These are phyloP conservation scores for Chaetomiaceae sp. DNA, from an alignment of 2,329 filamentous ascomycete genomes.

Conservation along the genomic window DNA sequence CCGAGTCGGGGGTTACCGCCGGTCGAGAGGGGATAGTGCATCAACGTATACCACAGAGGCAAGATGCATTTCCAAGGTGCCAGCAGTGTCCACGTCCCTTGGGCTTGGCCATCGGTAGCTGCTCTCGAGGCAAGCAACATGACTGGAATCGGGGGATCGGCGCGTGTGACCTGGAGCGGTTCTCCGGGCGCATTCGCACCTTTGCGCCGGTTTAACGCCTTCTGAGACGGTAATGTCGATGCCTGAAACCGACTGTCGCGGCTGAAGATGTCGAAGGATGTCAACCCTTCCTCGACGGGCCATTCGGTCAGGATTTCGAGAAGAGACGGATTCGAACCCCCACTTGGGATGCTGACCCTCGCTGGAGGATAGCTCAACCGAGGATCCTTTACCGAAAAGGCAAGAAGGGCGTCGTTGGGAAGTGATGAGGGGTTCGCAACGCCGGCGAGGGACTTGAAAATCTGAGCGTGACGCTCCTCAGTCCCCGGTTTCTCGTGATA, in stretches of 20 bases:
- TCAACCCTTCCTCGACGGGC: constrained; percentile 54
- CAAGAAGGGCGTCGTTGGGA: constrained; percentile 64
- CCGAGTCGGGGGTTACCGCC: constrained; percentile 80
- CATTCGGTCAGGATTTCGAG: constrained; percentile 61
- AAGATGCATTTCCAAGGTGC: constrained; percentile 87
- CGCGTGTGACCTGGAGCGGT: constrained; percentile 49
- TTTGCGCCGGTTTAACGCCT: constrained; percentile 74
- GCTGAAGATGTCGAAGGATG: constrained; percentile 59
- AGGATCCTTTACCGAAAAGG: constrained; percentile 73
- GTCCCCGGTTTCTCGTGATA: constrained; percentile 34
- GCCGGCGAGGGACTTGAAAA: constrained; percentile 49
- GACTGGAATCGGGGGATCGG: constrained; percentile 74
- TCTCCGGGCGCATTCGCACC: constrained; percentile 57
- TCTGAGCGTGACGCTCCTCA: constrained; percentile 39
- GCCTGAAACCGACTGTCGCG: constrained; percentile 61
- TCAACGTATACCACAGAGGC: constrained; percentile 78
- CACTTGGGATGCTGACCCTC: constrained; percentile 40
- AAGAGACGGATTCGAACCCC: constrained; percentile 39
- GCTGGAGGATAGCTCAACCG: constrained; percentile 72
- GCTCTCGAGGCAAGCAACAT: constrained; percentile 60
- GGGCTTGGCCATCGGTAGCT: constrained; percentile 42
- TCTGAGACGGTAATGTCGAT: constrained; percentile 66
- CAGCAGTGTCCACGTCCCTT: constrained; percentile 76
- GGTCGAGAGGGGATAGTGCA: constrained; percentile 74
- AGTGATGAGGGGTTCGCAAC: constrained; percentile 66